Base-by-base conservation (phyloP, 1,284 basidiomycete genomes). In the Papiliotrema terrestris region DNA sequence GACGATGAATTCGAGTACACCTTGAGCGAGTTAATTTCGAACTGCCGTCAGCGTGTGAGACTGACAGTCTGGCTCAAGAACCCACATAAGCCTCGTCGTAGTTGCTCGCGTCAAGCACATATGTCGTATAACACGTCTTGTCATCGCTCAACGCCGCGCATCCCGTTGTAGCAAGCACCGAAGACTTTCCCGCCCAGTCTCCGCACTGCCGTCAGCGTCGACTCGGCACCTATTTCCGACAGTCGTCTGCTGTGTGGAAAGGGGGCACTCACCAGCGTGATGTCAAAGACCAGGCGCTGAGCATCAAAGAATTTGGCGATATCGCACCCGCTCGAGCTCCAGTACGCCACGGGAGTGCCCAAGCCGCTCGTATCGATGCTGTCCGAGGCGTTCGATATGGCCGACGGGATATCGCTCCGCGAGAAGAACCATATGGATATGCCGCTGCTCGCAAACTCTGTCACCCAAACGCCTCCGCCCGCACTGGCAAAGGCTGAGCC, bases 371-470 rank as follows among this genome's bases (percentile, higher is more conserved):
- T 85, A 70, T 87, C 82, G 56, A 88, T 78, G 9, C 77, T 77
- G 60, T 50, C 82, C 15, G 75, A 75, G 11, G 54, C 82, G 71
- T 75, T 77, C 9, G 80, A 77, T 20, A 88, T 64, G 5, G 78
- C 73, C n/a, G 65, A 67, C 1, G 86, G 86, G 46, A 88, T 79
- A 44, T 79, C 74, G 8, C 80, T 70, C 37, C 86, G 82, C 54
- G 78, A 69, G 73, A 87, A 87, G 76, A 86, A 87, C 87, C 87
- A 89, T 48, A 88, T 81, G 0, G 82, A 84, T 32, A 88, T 83
- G 17, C 84, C 86, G 45, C 66, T 78, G 20, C 79, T 72, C 2
- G 84, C 83, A 58, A 83, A 81, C 69, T 87, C 84, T 5, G 86
- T 87, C 35, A 86, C 83, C 60, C 80, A 87, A 25, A 85, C 79